These are phyloP conservation scores for Leucogyrophana mollusca DNA, from an alignment of 768 basidiomycete genomes.

Conservation along the genomic window DNA sequence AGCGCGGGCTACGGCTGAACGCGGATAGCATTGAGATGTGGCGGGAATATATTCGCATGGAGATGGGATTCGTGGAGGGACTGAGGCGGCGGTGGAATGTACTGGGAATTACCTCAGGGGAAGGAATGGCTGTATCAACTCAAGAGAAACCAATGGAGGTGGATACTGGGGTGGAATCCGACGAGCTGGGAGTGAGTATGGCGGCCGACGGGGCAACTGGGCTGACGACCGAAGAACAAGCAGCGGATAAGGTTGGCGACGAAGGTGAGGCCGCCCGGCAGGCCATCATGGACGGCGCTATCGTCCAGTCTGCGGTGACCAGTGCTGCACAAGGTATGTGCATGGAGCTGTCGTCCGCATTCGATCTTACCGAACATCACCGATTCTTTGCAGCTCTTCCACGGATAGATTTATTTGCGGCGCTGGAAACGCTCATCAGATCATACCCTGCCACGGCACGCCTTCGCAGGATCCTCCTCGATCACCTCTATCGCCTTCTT, in stretches of 20 bases:
- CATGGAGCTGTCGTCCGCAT: neutral
- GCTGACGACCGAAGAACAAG: constrained; percentile 24
- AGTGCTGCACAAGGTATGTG: constrained; percentile 70
- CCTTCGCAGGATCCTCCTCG: constrained; percentile 40
- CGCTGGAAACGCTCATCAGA: constrained; percentile 41
- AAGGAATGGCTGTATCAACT: constrained; percentile 18
- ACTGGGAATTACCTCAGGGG: constrained; percentile 55
- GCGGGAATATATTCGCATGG: constrained; percentile 90
- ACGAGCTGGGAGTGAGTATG: constrained; percentile 8
- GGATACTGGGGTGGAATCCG: constrained; percentile 21
- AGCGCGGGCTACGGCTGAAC: constrained; percentile 82
- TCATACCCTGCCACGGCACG: constrained; percentile 40
- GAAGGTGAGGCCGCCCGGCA: constrained; percentile 56
- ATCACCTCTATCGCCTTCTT: constrained; percentile 44
- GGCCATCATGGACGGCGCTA: constrained; percentile 74
- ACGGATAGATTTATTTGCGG: constrained; percentile 37
- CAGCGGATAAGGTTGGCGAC: constrained; percentile 38
- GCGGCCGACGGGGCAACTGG: constrained; percentile 21
- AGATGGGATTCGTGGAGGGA: constrained; percentile 81
- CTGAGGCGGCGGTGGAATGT: constrained; percentile 77
- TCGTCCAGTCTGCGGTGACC: constrained; percentile 74
- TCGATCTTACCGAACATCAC: neutral
- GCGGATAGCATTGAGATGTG: constrained; percentile 73
- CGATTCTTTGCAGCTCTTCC: constrained; percentile 37
- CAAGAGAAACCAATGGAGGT: constrained; percentile 23